These are phyloP conservation scores for Calophaca sinica DNA, from an alignment of 306 rosid genomes.

Conservation along the genomic window DNA sequence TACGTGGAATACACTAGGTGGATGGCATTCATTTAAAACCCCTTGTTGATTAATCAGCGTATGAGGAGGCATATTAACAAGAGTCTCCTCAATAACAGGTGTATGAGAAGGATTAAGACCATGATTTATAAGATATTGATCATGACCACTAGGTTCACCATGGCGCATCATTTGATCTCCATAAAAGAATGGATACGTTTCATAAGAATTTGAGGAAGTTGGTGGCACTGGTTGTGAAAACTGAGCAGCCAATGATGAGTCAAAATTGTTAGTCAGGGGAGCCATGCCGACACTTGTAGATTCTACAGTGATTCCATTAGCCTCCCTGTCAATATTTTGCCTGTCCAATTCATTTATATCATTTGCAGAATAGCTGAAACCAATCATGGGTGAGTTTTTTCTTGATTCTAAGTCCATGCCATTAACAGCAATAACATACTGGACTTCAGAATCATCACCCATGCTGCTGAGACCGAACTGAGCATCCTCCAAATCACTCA, in stretches of 20 bases:
- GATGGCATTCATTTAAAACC: slow-evolving; percentile 48
- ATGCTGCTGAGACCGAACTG: slow-evolving; percentile 58
- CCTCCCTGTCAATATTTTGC: slow-evolving; percentile 55
- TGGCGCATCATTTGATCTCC: slow-evolving; percentile 54
- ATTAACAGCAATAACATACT: slow-evolving; percentile 82
- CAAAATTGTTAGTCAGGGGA: slow-evolving; percentile 44
- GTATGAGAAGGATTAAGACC: slow-evolving; percentile 53
- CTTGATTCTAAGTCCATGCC: slow-evolving; percentile 73
- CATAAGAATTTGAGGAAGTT: slow-evolving; percentile 55
- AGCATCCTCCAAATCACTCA: slow-evolving; percentile 75
- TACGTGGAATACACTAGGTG: slow-evolving; percentile 46
- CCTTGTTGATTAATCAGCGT: slow-evolving; percentile 53
- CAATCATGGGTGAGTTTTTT: slow-evolving; percentile 61
- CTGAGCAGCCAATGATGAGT: slow-evolving; percentile 50
- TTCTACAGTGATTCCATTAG: slow-evolving; percentile 51
- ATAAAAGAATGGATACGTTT: slow-evolving; percentile 46
- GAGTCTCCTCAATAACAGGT: slow-evolving; percentile 51
- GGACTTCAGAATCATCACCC: slow-evolving; percentile 69
- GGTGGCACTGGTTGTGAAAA: slow-evolving; percentile 59
- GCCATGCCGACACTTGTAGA: slow-evolving; percentile 45
- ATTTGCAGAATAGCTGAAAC: slow-evolving; percentile 57
- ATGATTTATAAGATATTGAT: slow-evolving; percentile 45
- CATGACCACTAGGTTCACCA: slow-evolving; percentile 56
- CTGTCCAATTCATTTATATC: slow-evolving; percentile 62
- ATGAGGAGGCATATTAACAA: slow-evolving; percentile 46